These are phyloP conservation scores for Globisporangium yorkense DNA, from an alignment of 352 stramenopile genomes.

Conservation along the genomic window DNA sequence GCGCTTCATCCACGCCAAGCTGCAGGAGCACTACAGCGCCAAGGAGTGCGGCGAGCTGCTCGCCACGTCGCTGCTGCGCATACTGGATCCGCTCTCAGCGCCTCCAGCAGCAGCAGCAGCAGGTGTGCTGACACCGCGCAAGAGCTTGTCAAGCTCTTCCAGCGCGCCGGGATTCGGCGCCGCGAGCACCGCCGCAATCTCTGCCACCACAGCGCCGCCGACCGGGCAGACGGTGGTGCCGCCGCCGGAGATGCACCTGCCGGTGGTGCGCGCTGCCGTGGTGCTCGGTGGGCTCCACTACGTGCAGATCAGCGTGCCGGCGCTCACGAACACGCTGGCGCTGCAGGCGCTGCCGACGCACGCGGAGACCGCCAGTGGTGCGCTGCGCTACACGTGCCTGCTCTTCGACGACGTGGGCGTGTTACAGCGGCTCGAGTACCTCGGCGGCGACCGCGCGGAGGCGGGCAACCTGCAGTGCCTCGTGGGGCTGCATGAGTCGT, in stretches of 20 bases:
- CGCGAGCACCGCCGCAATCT: background rate
- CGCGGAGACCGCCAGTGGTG: slow-evolving; percentile 11
- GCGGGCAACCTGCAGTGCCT: slow-evolving; percentile 65
- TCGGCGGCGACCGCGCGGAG: slow-evolving; percentile 48
- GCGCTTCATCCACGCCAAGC: slow-evolving; percentile 67
- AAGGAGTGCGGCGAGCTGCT: slow-evolving; percentile 75
- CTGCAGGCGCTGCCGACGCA: slow-evolving; percentile 57
- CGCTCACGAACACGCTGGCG: slow-evolving; percentile 58
- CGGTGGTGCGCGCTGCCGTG: slow-evolving; percentile 38
- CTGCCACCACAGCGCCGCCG: background rate
- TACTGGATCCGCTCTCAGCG: slow-evolving; percentile 52
- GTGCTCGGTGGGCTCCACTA: slow-evolving; percentile 53
- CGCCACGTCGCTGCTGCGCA: slow-evolving; percentile 47
- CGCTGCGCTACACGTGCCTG: slow-evolving; percentile 51
- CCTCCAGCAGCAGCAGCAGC: background rate
- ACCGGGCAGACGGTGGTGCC: slow-evolving; percentile 28
- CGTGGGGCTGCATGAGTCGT: slow-evolving; percentile 81
- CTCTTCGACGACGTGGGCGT: slow-evolving; percentile 75
- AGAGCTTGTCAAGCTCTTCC: slow-evolving; percentile 8
- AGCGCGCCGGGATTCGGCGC: background rate
- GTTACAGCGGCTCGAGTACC: slow-evolving; percentile 66
- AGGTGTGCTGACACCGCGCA: background rate
- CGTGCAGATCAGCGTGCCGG: slow-evolving; percentile 67
- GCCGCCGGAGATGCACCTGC: slow-evolving; percentile 66
- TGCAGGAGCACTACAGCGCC: slow-evolving; percentile 73